Percentiles rank a stretch among this genome's conserved stretches.
These are phyloP conservation scores for Anisodus acutangulus DNA, from an alignment of 257 asterid genomes.

Conservation along the genomic window DNA sequence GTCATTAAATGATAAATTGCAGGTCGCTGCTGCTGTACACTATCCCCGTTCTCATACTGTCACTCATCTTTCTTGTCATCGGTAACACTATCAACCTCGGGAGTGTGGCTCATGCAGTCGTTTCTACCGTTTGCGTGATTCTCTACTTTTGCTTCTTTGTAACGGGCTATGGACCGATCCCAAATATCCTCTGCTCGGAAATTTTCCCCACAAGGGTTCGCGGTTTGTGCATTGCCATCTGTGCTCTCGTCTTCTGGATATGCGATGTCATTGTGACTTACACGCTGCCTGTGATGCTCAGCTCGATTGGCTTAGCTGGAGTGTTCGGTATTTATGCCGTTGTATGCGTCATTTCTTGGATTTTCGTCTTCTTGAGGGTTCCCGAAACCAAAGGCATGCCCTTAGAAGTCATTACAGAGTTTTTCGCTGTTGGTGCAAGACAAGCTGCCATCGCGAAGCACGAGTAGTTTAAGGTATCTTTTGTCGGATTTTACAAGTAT, in stretches of 20 bases:
- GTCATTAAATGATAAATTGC: slow-evolving; percentile 26
- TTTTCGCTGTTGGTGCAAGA: slow-evolving; percentile 82
- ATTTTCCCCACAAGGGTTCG: slow-evolving; percentile 89
- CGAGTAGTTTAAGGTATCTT: slow-evolving; percentile 35
- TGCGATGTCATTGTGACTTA: slow-evolving; percentile 86
- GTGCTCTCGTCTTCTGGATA: slow-evolving; percentile 89
- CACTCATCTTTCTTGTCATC: slow-evolving; percentile 67
- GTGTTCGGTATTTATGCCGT: slow-evolving; percentile 74
- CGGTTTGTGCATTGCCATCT: slow-evolving; percentile 88
- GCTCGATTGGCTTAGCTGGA: slow-evolving; percentile 76
- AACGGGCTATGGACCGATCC: slow-evolving; percentile 92
- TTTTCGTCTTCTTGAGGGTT: slow-evolving; percentile 73
- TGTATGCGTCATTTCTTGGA: slow-evolving; percentile 70
- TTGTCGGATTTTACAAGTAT: not conserved
- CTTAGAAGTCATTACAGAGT: slow-evolving; percentile 78
- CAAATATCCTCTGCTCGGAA: slow-evolving; percentile 85
- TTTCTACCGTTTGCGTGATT: slow-evolving; percentile 79
- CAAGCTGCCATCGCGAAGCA: slow-evolving; percentile 47
- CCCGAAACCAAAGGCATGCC: slow-evolving; percentile 95
- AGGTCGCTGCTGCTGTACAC: slow-evolving; percentile 81
- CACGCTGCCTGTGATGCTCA: slow-evolving; percentile 78
- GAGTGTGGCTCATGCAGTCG: slow-evolving; percentile 59
- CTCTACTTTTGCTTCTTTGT: slow-evolving; percentile 86
- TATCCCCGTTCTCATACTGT: slow-evolving; percentile 64
- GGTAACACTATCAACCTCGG: slow-evolving; percentile 69